Evolutionary conservation across 2,329 filamentous ascomycete species (phyloP).

Genomic region (Paecilomyces fulvus): DNA sequence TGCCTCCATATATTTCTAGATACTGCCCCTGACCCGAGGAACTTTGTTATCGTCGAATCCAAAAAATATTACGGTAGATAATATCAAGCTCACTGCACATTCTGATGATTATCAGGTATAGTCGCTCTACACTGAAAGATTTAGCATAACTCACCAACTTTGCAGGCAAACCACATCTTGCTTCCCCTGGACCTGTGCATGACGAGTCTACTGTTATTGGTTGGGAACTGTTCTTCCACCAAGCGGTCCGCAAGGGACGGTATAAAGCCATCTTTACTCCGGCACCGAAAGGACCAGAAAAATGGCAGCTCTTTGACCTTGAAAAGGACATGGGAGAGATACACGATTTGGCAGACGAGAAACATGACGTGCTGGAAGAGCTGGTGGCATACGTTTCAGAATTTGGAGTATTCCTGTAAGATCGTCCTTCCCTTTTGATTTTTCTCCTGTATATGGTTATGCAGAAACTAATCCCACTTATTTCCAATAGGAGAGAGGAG

Average conservation of each 20-base stretch:
- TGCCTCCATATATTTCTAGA: not conserved
- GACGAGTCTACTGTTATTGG: slow-evolving; percentile 45
- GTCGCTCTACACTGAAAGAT: not conserved
- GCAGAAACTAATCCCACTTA: too few species aligned
- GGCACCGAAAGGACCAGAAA: slow-evolving; percentile 46
- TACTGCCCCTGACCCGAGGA: not conserved
- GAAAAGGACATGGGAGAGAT: slow-evolving; percentile 45
- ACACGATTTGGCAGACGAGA: slow-evolving; percentile 34
- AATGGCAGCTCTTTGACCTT: slow-evolving; percentile 52
- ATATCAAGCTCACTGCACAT: not conserved
- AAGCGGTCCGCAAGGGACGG: slow-evolving; percentile 47
- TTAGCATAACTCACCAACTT: not conserved
- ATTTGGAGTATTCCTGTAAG: slow-evolving; percentile 44
- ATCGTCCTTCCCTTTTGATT: not conserved
- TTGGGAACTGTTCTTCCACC: slow-evolving; percentile 49
- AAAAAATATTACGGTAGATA: not conserved
- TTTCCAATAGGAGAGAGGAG: too few species aligned
- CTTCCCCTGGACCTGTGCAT: slow-evolving; percentile 39
- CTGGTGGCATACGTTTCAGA: slow-evolving; percentile 50
- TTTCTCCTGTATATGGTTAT: not conserved
- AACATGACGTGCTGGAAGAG: slow-evolving; percentile 38
- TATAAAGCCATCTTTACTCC: slow-evolving; percentile 53
- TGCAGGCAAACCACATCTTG: slow-evolving; percentile 24
- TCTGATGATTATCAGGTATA: not conserved
- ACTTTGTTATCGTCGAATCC: not conserved